Evolutionary conservation across 768 basidiomycete genomes (phyloP), one percentile per base, ranked within the genome.

Genomic region (Amanita jacksonii): DNA sequence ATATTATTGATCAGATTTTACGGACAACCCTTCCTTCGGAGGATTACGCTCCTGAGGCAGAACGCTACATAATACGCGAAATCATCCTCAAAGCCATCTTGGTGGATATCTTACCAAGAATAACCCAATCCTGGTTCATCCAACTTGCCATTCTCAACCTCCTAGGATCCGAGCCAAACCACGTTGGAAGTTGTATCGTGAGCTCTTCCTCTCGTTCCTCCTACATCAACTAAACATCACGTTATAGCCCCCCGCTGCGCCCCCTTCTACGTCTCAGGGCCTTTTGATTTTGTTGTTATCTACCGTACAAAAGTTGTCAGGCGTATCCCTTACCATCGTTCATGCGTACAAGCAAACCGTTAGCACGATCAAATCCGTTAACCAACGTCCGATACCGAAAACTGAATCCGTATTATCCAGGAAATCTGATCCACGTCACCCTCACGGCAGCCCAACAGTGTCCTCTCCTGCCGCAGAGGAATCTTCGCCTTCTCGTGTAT

Each of bases 51-150:
- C 76, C 89, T 13, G 79, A 86, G 39, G 60, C 79, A 1, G 87
- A 96, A 64, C 75, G 88, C n/a, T 70, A 75, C 48, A 84, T 97
- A 47, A 63, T 87, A 32, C 78, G 90, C 46, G 94, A 98, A 64
- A 66, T 96, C 30, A 54, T 94, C 23, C 74, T 89, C 54, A 84
- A 85, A 52, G 69, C 87, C 18, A 63, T 97, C 5, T 64, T 91
- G 49, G 72, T 73, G 38, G 78, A 81, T 49, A 62, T 84, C 19
- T 55, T 84, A 19, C 80, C 81, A 23, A 79, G 76, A 51, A 58
- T 94, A 40, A 74, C 78, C 5, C 84, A 96, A 57, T 85, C 87
- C 0, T 97, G 93, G 91, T 97, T 96, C 59, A 74, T 94, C 36
- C 79, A 90, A 46, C 78, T 70, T 54, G 55, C 73, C 3, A 66